A percentile compares a stretch with the other conserved stretches of the same genome.
phyloP scores from a whole-genome alignment of 2,329 filamentous ascomycete species.

The Alternaria panax region DNA sequence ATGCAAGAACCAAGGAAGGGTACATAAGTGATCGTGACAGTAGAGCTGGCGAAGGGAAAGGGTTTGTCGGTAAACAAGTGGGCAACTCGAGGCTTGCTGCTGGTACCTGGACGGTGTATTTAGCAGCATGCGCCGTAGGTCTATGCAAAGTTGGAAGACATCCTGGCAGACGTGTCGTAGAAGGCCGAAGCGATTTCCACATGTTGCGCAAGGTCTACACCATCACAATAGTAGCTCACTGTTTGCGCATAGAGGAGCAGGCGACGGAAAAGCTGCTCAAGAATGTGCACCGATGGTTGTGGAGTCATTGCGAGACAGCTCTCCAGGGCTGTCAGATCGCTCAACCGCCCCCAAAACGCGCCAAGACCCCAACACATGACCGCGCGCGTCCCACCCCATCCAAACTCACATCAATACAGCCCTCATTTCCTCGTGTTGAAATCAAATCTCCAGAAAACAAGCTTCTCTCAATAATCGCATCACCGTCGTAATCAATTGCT shows the following conservation, averaged over 20 bases:
- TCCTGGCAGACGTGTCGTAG: no score
- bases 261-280: neutral
- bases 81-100: no score
- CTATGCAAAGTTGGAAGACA: no score
- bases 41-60: no score
- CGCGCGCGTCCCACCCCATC: conserved; percentile 5
- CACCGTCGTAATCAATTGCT: conserved; percentile 5
- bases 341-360: neutral
- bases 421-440: neutral
- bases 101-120: no score
- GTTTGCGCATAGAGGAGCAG: fast-evolving
- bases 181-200: neutral
- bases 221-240: fast-evolving
- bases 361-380: conserved; percentile 20
- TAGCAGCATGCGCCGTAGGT: no score
- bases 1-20: no score
- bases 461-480: conserved; percentile 1
- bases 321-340: neutral
- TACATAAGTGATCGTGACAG: no score
- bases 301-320: neutral
- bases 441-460: neutral
- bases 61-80: no score
- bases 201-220: neutral
- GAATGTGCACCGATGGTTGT: neutral
- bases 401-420: neutral